Evolutionary conservation across 2,329 filamentous ascomycete genomes (phyloP).

Genomic region (Thermochaetoides dissita): DNA sequence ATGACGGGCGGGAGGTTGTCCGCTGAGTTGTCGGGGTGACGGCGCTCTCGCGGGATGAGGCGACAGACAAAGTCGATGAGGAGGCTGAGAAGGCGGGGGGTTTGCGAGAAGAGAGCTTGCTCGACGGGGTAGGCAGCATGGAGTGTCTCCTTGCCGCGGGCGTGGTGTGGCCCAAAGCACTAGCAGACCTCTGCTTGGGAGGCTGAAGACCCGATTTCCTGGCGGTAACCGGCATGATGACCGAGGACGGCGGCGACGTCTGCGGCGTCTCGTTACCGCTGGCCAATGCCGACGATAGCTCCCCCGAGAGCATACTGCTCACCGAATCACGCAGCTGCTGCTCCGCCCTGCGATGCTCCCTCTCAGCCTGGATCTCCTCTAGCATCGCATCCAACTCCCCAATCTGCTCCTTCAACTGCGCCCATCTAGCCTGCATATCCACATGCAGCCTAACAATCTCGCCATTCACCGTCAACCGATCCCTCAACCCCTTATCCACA

Average conservation of each 20-base stretch:
- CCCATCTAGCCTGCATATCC: conserved; percentile 75
- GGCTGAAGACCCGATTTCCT: conserved; percentile 19
- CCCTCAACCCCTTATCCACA: conserved; percentile 89
- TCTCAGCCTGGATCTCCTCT: conserved; percentile 53
- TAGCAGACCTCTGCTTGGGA: conserved; percentile 34
- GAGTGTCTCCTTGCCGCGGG: conserved; percentile 32
- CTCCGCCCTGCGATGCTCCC: conserved; percentile 29
- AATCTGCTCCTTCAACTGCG: conserved; percentile 61
- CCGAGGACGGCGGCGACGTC: conserved; percentile 49
- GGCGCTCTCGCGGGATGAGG: conserved; percentile 26
- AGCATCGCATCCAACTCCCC: conserved; percentile 60
- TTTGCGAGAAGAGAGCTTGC: conserved; percentile 26
- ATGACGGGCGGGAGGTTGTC: conserved; percentile 30
- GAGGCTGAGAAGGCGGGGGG: conserved; percentile 23
- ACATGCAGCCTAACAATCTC: conserved; percentile 78
- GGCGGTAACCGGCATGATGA: conserved; percentile 36
- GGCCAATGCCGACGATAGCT: conserved; percentile 50
- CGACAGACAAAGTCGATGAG: conserved; percentile 30
- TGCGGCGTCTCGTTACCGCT: conserved; percentile 59
- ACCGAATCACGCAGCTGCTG: conserved; percentile 83
- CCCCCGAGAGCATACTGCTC: conserved; percentile 78
- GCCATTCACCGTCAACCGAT: conserved; percentile 90
- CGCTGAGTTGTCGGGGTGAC: conserved; percentile 32
- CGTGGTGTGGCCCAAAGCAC: conserved; percentile 31
- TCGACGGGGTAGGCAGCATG: conserved; percentile 31